These are phyloP conservation scores for Fusarium annulatum DNA, from an alignment of 2,329 filamentous ascomycete species.

Conservation along the genomic window DNA sequence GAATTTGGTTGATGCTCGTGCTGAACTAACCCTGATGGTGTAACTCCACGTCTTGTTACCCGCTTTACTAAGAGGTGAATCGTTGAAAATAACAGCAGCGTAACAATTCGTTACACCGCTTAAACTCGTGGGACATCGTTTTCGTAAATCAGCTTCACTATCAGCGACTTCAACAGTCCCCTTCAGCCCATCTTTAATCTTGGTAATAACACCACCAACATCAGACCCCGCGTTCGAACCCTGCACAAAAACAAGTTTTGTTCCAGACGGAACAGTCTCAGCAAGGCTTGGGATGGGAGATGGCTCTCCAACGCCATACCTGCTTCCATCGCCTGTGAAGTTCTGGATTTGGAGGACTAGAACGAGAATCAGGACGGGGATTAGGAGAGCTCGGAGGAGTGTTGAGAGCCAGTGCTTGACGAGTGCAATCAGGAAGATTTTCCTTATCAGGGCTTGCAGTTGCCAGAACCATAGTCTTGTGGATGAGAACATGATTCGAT, in stretches of 20 bases:
- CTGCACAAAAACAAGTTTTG: not conserved
- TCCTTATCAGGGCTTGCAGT: constrained; percentile 2
- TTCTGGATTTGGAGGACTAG: constrained; percentile 13
- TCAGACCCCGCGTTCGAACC: not conserved
- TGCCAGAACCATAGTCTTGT: constrained; percentile 5
- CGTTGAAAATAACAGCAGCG: constrained; percentile 9
- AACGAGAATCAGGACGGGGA: constrained; percentile 5
- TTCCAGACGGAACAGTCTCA: not conserved
- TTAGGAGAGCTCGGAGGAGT: not conserved
- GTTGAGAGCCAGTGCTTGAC: constrained; percentile 9
- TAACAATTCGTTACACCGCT: not conserved
- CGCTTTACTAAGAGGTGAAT: not conserved
- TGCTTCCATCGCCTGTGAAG: constrained; percentile 10
- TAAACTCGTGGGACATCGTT: not conserved
- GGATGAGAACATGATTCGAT: constrained; percentile 1
- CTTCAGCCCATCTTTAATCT: not conserved
- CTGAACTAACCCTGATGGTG: not conserved
- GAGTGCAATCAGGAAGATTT: constrained; percentile 4
- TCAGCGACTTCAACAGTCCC: not conserved
- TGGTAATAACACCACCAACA: not conserved
- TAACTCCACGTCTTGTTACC: constrained; percentile 1
- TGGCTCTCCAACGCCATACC: constrained; percentile 11
- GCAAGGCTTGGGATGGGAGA: not conserved
- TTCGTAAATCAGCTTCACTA: not conserved
- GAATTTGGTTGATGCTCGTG: not conserved